Percentiles rank a stretch among this genome's conserved stretches.
These are phyloP conservation scores for Acacia melanoxylon DNA, from an alignment of 306 rosid genomes.

Conservation along the genomic window DNA sequence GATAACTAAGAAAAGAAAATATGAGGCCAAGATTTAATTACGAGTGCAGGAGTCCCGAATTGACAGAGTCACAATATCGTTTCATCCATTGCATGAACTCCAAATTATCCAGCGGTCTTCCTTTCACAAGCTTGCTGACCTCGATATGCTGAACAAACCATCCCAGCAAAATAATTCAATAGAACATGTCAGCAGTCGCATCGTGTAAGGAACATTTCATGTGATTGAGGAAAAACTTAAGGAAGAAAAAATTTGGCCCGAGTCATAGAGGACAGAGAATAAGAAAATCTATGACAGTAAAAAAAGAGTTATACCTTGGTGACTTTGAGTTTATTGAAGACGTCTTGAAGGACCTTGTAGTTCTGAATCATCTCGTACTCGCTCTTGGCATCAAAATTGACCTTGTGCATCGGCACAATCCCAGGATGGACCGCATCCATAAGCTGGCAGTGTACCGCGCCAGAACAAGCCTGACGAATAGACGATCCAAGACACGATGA, in stretches of 20 bases:
- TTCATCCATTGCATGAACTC: constrained; percentile 99
- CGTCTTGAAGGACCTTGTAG: constrained; percentile 96
- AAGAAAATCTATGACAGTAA: not conserved
- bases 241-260: not conserved
- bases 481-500: constrained; percentile 2
- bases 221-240: not conserved
- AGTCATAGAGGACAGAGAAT: not conserved
- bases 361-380: constrained; percentile 99
- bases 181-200: not conserved
- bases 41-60: constrained; percentile 53
- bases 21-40: constrained; percentile 16
- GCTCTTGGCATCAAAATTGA: constrained; percentile 86
- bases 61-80: constrained; percentile 82
- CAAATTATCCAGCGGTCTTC: constrained; percentile 89
- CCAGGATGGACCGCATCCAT: constrained; percentile 91
- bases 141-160: constrained; percentile 61
- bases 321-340: constrained; percentile 87
- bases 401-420: constrained; percentile 96
- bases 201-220: not conserved
- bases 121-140: constrained; percentile 90
- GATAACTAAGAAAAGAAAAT: not conserved
- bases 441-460: constrained; percentile 95
- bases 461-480: constrained; percentile 68
- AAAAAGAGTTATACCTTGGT: constrained; percentile 57
- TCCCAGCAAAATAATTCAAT: not conserved